Percentiles rank a stretch among this genome's conserved stretches.
phyloP scores from a whole-genome alignment of 495 filamentous ascomycete genomes.

The Xylaria palmicola region DNA sequence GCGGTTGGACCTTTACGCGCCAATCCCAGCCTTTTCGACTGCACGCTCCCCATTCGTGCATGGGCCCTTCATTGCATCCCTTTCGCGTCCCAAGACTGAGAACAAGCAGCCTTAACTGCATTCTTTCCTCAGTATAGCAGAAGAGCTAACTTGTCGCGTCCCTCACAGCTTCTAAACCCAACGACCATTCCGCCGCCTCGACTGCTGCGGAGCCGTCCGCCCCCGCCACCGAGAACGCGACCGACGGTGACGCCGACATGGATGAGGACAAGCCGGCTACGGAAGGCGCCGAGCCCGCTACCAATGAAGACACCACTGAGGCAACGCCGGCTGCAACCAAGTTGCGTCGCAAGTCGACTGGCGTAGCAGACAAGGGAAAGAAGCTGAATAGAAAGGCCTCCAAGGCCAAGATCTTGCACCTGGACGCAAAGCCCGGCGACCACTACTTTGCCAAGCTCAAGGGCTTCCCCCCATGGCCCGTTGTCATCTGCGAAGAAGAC shows the following conservation, averaged over 20 bases:
- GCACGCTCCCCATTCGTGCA: conserved; percentile 7
- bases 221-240: conserved; percentile 18
- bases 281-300: conserved; percentile 20
- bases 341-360: conserved; percentile 65
- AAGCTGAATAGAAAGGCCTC: conserved; percentile 84
- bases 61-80: neutral
- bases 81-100: neutral
- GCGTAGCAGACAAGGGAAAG: conserved; percentile 68
- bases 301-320: conserved; percentile 17
- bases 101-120: neutral
- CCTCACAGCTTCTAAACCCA: conserved; percentile 11
- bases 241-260: conserved; percentile 39
- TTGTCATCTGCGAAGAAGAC: conserved; percentile 85
- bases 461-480: conserved; percentile 87
- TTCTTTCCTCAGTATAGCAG: neutral
- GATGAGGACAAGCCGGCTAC: conserved; percentile 28
- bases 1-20: conserved; percentile 2
- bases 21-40: neutral
- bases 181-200: neutral
- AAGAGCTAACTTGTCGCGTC: neutral
- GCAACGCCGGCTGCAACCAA: conserved; percentile 41
- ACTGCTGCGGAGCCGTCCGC: conserved; percentile 3
- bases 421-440: conserved; percentile 80
- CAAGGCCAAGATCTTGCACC: conserved; percentile 63
- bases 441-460: conserved; percentile 84